Evolutionary conservation across 106 monocot species (phyloP).

Genomic region (Allium sativum): DNA sequence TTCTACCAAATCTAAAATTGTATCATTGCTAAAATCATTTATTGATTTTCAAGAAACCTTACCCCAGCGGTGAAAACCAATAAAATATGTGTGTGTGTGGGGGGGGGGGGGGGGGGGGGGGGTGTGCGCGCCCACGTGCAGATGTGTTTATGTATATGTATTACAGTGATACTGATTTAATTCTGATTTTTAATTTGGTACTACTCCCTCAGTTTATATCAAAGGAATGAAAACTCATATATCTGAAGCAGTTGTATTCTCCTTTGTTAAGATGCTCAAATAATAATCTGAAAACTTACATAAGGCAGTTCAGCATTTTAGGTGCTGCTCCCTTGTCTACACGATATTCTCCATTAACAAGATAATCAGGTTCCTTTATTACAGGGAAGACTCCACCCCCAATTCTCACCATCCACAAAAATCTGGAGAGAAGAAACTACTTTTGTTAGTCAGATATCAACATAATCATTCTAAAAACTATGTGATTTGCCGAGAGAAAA

Average conservation of each 20-base stretch:
- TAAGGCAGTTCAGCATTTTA: conserved; percentile 79
- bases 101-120: too few species aligned
- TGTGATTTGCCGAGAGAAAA: too few species aligned
- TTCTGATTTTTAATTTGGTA: too few species aligned
- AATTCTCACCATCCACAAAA: conserved; percentile 85
- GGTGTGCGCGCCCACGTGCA: too few species aligned
- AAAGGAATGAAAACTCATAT: too few species aligned
- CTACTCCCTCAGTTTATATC: too few species aligned
- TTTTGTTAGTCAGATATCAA: not conserved
- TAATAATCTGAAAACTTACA: conserved; percentile 27
- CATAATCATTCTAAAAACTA: not conserved
- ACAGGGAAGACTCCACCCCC: conserved; percentile 82
- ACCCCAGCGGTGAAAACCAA: too few species aligned
- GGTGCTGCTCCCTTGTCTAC: conserved; percentile 78
- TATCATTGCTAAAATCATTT: too few species aligned
- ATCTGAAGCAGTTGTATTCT: not conserved
- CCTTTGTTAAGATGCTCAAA: not conserved
- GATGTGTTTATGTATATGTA: not conserved
- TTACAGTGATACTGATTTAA: too few species aligned
- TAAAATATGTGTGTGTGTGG: not conserved
- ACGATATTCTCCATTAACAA: conserved; percentile 77
- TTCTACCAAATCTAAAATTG: too few species aligned
- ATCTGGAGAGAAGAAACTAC: conserved; percentile 23
- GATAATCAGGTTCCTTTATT: conserved; percentile 82
- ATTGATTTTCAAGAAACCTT: too few species aligned